phyloP scores from a whole-genome alignment of 2,329 filamentous ascomycete species.

The Myrmaecium sp. region DNA sequence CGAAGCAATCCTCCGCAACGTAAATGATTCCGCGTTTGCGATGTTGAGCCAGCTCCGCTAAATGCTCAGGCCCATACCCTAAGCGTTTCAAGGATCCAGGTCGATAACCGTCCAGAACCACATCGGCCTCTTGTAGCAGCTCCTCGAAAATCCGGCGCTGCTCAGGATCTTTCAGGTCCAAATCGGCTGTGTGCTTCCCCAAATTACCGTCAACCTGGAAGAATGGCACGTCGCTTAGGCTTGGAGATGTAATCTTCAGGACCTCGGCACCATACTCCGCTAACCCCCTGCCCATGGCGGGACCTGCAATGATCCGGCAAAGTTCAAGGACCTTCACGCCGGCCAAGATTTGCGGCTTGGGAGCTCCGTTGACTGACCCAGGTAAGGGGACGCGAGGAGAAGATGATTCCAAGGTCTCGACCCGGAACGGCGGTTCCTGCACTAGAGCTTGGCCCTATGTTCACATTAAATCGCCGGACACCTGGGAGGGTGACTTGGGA shows the following conservation, averaged over 20 bases:
- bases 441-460: slow-evolving; percentile 24
- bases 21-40: slow-evolving; percentile 49
- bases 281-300: slow-evolving; percentile 52
- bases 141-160: slow-evolving; percentile 40
- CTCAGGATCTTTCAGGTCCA: slow-evolving; percentile 41
- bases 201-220: slow-evolving; percentile 59
- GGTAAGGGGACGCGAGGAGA: slow-evolving; percentile 34
- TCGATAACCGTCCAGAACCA: slow-evolving; percentile 53
- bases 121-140: slow-evolving; percentile 44
- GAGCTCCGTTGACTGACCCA: slow-evolving; percentile 19
- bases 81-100: slow-evolving; percentile 46
- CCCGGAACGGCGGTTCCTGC: slow-evolving; percentile 26
- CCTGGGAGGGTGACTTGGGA: neutral
- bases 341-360: slow-evolving; percentile 24
- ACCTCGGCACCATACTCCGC: slow-evolving; percentile 64
- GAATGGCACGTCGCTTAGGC: slow-evolving; percentile 53
- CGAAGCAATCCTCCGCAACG: slow-evolving; percentile 57
- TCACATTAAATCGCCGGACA: neutral
- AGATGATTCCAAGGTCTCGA: slow-evolving; percentile 32
- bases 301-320: slow-evolving; percentile 59
- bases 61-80: slow-evolving; percentile 42
- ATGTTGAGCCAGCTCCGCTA: slow-evolving; percentile 35
- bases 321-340: slow-evolving; percentile 60
- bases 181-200: slow-evolving; percentile 48
- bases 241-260: slow-evolving; percentile 51